Evolutionary conservation across 306 rosid genomes (phyloP).

Genomic region (Lablab purpureus): DNA sequence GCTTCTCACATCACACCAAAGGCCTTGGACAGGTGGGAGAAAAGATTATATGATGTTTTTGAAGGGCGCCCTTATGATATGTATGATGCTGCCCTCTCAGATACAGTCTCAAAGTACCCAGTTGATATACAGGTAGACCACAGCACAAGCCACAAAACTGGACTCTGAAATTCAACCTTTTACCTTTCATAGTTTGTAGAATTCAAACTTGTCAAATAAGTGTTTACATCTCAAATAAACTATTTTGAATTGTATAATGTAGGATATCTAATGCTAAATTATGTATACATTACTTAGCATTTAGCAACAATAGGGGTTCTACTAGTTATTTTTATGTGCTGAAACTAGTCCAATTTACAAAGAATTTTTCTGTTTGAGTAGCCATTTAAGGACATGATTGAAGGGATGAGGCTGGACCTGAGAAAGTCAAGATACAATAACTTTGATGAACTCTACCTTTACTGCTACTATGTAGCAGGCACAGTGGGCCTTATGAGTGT

Average conservation of each 20-base stretch:
- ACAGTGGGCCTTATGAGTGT: constrained; percentile 99
- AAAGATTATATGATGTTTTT: constrained; percentile 72
- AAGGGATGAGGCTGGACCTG: constrained; percentile 94
- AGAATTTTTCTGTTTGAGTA: constrained; percentile 45
- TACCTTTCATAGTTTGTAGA: constrained; percentile 4
- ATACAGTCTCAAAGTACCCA: constrained; percentile 79
- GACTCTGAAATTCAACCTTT: background rate
- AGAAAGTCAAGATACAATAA: constrained; percentile 83
- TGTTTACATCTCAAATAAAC: background rate
- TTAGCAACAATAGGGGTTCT: background rate
- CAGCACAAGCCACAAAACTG: background rate
- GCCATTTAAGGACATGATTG: constrained; percentile 98
- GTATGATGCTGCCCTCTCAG: constrained; percentile 96
- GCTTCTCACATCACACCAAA: constrained; percentile 94
- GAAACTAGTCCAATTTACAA: constrained; percentile 16
- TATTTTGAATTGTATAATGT: background rate
- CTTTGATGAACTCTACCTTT: constrained; percentile 93
- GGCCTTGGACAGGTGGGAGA: constrained; percentile 95
- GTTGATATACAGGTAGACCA: constrained; percentile 85
- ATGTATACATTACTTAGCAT: background rate
- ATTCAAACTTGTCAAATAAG: background rate
- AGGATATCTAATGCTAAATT: background rate
- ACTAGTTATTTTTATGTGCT: background rate
- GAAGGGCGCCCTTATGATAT: constrained; percentile 88
- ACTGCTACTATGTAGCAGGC: constrained; percentile 98